phyloP scores from a whole-genome alignment of 331 rosid species.

The Ulmus americana region DNA sequence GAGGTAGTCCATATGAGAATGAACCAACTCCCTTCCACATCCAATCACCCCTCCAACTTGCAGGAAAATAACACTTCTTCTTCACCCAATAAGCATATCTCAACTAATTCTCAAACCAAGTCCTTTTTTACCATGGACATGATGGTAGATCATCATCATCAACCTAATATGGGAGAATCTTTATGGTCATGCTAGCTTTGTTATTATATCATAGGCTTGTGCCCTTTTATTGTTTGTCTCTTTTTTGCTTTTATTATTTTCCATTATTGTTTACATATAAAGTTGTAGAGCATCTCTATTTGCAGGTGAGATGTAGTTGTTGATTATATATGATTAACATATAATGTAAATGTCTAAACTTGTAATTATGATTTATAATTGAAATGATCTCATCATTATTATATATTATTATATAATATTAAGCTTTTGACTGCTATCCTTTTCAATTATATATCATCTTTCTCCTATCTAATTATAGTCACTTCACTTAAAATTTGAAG shows the following conservation, averaged over 20 bases:
- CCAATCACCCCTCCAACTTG: constrained; percentile 14
- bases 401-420: not conserved
- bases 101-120: constrained; percentile 35
- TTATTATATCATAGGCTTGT: constrained; percentile 42
- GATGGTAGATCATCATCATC: constrained; percentile 39
- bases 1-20: constrained; percentile 72
- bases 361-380: constrained; percentile 41
- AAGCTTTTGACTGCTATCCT: not conserved
- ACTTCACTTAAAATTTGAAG: no score
- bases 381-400: constrained; percentile 13
- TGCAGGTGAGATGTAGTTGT: constrained; percentile 28
- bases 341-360: constrained; percentile 38
- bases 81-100: constrained; percentile 4
- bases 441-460: not conserved
- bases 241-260: constrained; percentile 4
- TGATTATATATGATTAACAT: constrained; percentile 30
- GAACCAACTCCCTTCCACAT: constrained; percentile 35
- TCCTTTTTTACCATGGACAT: constrained; percentile 62
- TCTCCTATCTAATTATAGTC: no score
- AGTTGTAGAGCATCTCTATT: constrained; percentile 24
- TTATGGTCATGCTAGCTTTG: constrained; percentile 66
- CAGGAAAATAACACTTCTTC: not conserved
- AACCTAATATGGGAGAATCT: constrained; percentile 52
- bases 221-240: constrained; percentile 40
- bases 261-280: constrained; percentile 1